Base-by-base conservation (phyloP, 2,329 filamentous ascomycete species). In the Talaromyces verruculosus region DNA sequence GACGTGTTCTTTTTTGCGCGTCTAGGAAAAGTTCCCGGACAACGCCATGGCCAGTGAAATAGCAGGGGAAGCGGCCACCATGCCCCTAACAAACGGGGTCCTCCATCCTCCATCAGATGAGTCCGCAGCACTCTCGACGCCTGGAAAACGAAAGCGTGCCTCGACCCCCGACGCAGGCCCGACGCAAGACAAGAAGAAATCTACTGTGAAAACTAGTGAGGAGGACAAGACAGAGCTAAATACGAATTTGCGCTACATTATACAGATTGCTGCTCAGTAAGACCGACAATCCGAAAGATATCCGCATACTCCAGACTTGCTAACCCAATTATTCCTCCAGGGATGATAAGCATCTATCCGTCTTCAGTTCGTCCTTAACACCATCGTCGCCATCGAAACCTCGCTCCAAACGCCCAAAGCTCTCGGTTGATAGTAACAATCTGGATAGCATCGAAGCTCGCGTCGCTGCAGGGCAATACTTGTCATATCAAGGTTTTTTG, bases 331-430 rank as follows among this genome's bases (percentile, higher is more conserved):
- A 69, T 59, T 66, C 58, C 66, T 61, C 13, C 65, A 82, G 80
- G 65, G 76, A 79, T 68, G 79, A 82, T 68, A 72, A 76, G n/a
- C 78, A 79, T 55, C 75, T 81, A n/a, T 76, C 77, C 35, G 73
- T 82, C 60, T 73, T 82, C 15, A 77, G 77, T 61, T 77, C 74
- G 62, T 77, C 79, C 47, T 70, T 81, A 51, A 74, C 76, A 19
- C 68, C 72, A 13, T 62, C 69, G 28, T 74, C 77, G 19, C 70
- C 73, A 5, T 68, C 75, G 41, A 80, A 80, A 69, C 80, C 79
- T 47, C 78, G 78, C 37, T 73, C 74, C 37, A 82, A 82, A 69
- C 78, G 79, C 69, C 75, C 78, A 55, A 81, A 80, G 69, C 71
- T 79, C 37, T 75, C 77, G 11, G 75, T 71, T 15, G 73, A 77